These are phyloP conservation scores for Halophytophthora batemanensis DNA, from an alignment of 352 stramenopile genomes.

Conservation along the genomic window DNA sequence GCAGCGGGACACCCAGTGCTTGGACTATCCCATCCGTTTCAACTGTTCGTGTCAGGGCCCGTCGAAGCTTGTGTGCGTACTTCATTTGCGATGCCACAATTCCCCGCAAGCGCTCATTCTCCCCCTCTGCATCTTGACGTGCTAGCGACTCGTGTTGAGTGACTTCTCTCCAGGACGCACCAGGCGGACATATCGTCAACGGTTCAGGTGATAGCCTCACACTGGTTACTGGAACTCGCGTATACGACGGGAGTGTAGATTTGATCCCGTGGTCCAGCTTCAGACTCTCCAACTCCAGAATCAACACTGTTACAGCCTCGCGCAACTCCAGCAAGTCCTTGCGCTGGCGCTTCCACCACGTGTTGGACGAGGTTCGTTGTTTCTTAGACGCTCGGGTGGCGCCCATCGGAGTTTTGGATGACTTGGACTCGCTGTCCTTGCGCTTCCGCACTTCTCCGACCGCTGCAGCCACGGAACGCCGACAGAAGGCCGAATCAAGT, in stretches of 20 bases:
- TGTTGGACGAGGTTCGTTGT: too few relatives aligned
- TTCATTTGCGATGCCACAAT: slow-evolving; percentile 11
- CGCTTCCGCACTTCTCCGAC: too few relatives aligned
- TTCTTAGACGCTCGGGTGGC: too few relatives aligned
- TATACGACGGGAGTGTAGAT: slow-evolving; percentile 10
- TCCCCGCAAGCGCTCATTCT: slow-evolving; percentile 14
- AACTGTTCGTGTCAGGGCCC: slow-evolving; percentile 16
- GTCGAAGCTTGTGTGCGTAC: slow-evolving; percentile 17
- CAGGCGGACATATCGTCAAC: slow-evolving; percentile 4
- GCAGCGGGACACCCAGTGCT: slow-evolving; percentile 8
- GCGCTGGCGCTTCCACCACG: slow-evolving; percentile 12
- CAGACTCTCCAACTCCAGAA: slow-evolving; percentile 14
- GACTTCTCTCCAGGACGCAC: slow-evolving; percentile 17
- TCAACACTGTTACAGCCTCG: slow-evolving; percentile 15
- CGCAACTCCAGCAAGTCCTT: slow-evolving; percentile 13
- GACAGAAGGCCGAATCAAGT: too few relatives aligned
- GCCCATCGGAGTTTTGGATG: too few relatives aligned
- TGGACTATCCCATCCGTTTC: slow-evolving; percentile 5
- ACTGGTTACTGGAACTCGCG: not conserved
- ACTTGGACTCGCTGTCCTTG: too few relatives aligned
- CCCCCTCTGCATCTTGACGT: slow-evolving; percentile 7
- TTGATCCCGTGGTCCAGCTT: slow-evolving; percentile 15
- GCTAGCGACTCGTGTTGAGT: slow-evolving; percentile 11
- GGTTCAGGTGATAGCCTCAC: not conserved
- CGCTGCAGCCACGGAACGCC: too few relatives aligned